Base-by-base conservation (phyloP, 441 rosid genomes). In the Breynia disticha region DNA sequence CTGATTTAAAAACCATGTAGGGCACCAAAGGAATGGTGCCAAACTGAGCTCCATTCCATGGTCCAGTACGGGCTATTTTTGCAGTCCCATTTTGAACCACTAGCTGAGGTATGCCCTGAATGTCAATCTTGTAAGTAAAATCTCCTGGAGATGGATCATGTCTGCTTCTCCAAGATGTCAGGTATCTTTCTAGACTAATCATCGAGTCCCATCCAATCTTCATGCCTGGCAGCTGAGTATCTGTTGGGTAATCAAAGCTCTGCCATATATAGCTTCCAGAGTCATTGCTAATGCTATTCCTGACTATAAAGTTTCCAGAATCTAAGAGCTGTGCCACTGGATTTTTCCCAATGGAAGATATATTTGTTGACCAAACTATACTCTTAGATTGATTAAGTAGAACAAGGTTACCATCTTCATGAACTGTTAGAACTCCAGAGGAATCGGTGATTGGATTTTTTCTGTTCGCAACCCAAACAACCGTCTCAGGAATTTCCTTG, bases 291-390 rank as follows among this genome's bases (percentile, higher is more conserved):
- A n/a, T 45, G 48, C n/a, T 45, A 2, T 18, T 12, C 18, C 43
- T 52, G 21, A 66, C 60, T 17, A 67, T 65, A 35, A 76, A 57
- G 51, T 76, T 76, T 28, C 73, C 73, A 0, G 61, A 24, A 9
- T 69, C 48, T 28, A 72, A 11, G 16, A 76, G 73, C 61, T 46
- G 46, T 0, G 54, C 38, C 15, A 50, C 19, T 1, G 70, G 68
- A 1, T 18, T 9, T 7, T 18, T n/a, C 11, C 2, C 35, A 28
- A 28, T 28, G 7, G 7, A 4, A 28, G 35, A 3, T 28, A 28
- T 28, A 2, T 35, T 46, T 20, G 54, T 32, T 1, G 53, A 32
- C 61, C 61, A 57, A 18, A 46, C 20, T 14, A 3, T 48, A 13
- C 47, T 61, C 47, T 55, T 61, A 11, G 61, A 60, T 28, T 28